Base-by-base conservation (phyloP, 768 basidiomycete genomes). In the Hysterangium stoloniferum region DNA sequence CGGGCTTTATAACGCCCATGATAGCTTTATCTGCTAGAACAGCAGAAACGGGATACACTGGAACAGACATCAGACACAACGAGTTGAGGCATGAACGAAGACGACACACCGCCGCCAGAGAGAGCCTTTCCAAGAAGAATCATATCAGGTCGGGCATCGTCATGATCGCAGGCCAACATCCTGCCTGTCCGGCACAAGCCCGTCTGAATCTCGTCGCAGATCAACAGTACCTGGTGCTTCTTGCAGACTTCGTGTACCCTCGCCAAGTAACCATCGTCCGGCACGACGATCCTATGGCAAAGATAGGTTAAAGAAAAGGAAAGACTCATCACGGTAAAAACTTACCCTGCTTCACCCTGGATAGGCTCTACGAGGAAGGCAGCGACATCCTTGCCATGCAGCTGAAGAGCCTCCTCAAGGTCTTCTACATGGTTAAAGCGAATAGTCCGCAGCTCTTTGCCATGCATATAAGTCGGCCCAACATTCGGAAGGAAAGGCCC, bases 331-430 rank as follows among this genome's bases (percentile, higher is more conserved):
- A 71, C 86, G 38, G n/a, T n/a, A n/a, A n/a, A n/a, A n/a, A n/a
- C n/a, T n/a, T 63, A 91, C 89, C 92, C 94, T 15, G 95, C 95
- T 68, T 97, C 95, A n/a, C 95, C 95, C 64, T 99, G 96, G 55
- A 99, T 98, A 4, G 96, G 96, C 68, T 99, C 96, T 3, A 99
- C 78, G 50, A 99, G 74, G 73, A 99, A 93, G 1, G 89, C 95
- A 5, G 94, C 96, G 22, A 89, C 81, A 52, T 86, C 75, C 54
- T 84, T 67, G 7, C 95, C 93, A 63, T 93, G 74, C 32, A 82
- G 63, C 54, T 88, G 82, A 27, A 99, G 66, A 4, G 90, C 95
- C 9, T 74, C 72, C 63, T 83, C 78, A n/a, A 98, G 66, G 59
- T 96, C 95, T 19, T 79, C 80, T 20, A 86, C 73, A 53, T 85